A percentile compares a stretch with the other conserved stretches of the same genome.
Evolutionary conservation across 129 eudicot genomes (phyloP).

Genomic region (Silybum marianum): DNA sequence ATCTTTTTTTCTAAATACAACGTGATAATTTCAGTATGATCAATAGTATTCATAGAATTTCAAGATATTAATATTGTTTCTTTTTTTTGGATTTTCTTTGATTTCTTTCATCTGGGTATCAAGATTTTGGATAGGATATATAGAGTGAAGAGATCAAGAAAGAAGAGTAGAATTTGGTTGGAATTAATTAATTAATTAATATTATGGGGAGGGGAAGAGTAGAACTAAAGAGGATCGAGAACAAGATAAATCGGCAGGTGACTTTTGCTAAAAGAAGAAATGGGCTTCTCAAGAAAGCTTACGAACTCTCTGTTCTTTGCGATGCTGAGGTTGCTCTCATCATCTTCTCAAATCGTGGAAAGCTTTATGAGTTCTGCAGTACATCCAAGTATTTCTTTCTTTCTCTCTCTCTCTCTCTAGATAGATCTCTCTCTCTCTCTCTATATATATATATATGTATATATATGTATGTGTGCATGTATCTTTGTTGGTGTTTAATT

Average conservation of each 20-base stretch:
- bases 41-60: background rate
- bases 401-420: background rate
- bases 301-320: conserved; percentile 71
- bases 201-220: conserved; percentile 87
- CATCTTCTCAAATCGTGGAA: conserved; percentile 69
- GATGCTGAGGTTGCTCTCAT: conserved; percentile 66
- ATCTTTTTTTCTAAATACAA: background rate
- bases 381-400: conserved; percentile 25
- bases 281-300: conserved; percentile 69
- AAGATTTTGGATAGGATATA: conserved; percentile 5
- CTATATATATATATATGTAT: background rate
- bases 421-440: conserved; percentile 17
- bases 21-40: background rate
- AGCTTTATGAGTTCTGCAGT: conserved; percentile 72
- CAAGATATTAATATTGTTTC: background rate
- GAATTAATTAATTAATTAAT: background rate
- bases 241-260: conserved; percentile 79
- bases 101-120: background rate
- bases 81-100: background rate
- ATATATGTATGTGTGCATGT: background rate
- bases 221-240: conserved; percentile 78
- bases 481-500: conserved; percentile 13
- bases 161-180: background rate
- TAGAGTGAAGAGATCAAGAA: background rate
- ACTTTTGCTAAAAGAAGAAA: conserved; percentile 77